Evolutionary conservation across 2,329 filamentous ascomycete species (phyloP).

Genomic region (Helminthosporium solani): DNA sequence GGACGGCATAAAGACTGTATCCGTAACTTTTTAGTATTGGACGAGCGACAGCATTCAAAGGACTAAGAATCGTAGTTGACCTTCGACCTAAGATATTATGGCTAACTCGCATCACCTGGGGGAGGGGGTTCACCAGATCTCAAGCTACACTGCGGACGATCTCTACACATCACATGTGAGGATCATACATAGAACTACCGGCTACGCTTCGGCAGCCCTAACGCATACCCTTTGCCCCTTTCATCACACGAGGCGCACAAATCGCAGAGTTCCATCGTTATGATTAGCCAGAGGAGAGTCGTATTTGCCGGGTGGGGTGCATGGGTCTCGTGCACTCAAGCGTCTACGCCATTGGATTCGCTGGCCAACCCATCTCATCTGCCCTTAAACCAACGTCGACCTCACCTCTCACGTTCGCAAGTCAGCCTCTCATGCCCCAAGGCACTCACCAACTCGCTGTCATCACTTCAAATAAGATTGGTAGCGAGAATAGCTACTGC

Average conservation of each 20-base stretch:
- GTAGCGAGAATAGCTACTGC: background rate
- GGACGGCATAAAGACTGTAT: background rate
- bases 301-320: slow-evolving; percentile 5
- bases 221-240: slow-evolving; percentile 4
- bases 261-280: slow-evolving; percentile 7
- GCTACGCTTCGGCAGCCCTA: background rate
- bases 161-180: slow-evolving; percentile 4
- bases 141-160: background rate
- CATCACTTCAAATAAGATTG: slow-evolving; percentile 3
- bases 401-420: slow-evolving; percentile 7
- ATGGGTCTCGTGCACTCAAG: slow-evolving; percentile 9
- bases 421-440: background rate
- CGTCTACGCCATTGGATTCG: slow-evolving; percentile 22
- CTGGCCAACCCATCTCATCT: slow-evolving; percentile 17
- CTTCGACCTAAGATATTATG: too few species aligned
- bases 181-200: background rate
- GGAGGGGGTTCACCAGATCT: background rate
- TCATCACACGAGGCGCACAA: slow-evolving; percentile 4
- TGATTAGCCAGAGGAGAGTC: slow-evolving; percentile 18
- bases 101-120: background rate
- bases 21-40: background rate
- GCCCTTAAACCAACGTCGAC: slow-evolving; percentile 9
- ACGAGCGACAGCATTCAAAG: too few species aligned
- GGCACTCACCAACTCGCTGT: slow-evolving; percentile 5
- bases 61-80: too few species aligned